Evolutionary conservation across 2,329 filamentous ascomycete genomes (phyloP), one percentile per base, ranked within the genome.

Genomic region (Rugonectria rugulosa): DNA sequence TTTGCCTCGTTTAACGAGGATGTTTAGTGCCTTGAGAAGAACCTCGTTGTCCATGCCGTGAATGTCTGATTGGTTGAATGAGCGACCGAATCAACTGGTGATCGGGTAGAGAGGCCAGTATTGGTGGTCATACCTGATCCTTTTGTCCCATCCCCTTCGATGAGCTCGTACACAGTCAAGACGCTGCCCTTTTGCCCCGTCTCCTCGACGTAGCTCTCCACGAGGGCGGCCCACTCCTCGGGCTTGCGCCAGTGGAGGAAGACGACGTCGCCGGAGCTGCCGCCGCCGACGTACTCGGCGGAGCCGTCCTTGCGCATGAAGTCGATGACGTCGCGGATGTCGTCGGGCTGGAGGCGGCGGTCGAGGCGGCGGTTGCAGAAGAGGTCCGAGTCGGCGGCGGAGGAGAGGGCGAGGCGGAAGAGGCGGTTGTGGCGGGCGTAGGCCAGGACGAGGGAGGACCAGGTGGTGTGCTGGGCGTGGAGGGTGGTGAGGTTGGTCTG

Each of bases 141-240:
- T 54, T 79, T 75, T 2, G 90, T 92, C 24, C 82, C 88, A 69
- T 98, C 94, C n/a, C 94, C 91, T 73, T 97, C 87, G 2, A 86
- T 83, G 67, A 99, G 77, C 77, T 99, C 95, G 74, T 97, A 98
- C 20, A 99, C 79, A 53, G 95, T 99, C 70, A 99, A 75, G 52
- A 99, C 94, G 11, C 84, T 86, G 20, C 91, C 91, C 79, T 90
- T 94, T 80, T 97, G 93, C 4, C 87, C 95, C 57, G 92, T 97
- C 59, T 87, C 86, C 24, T 98, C 93, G 40, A 92, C 89, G 87
- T 92, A 98, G 37, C 79, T 83, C 72, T 89, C 89, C 36, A 98
- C 77, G 56, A 88, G 71, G 27, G 81, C 84, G 2, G 92, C 95
- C 94, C 95, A 99, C 77, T 98, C 94, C 70, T 96, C 91, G 0